A percentile compares a stretch with the other conserved stretches of the same genome.
phyloP scores from a whole-genome alignment of 257 asterid species.

The Gentiana macrophylla region DNA sequence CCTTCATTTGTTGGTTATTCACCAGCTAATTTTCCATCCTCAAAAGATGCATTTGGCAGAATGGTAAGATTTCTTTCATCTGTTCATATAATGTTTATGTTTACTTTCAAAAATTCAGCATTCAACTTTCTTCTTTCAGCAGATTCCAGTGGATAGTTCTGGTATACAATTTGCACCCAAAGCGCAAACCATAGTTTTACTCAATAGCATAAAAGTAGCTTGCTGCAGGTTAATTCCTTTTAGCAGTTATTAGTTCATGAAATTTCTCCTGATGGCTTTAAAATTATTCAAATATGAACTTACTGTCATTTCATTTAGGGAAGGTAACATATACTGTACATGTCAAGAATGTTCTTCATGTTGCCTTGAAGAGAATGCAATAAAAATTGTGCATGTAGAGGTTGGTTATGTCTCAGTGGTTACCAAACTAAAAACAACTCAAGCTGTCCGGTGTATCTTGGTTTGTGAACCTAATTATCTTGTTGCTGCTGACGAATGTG shows the following conservation, averaged over 20 bases:
- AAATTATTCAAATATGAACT: constrained; percentile 14
- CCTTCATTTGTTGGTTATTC: constrained; percentile 70
- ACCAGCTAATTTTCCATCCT: constrained; percentile 35
- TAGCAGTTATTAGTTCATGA: constrained; percentile 7
- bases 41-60: constrained; percentile 36
- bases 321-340: constrained; percentile 50
- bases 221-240: constrained; percentile 52
- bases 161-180: constrained; percentile 68
- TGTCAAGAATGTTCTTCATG: constrained; percentile 58
- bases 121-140: constrained; percentile 18
- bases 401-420: constrained; percentile 57
- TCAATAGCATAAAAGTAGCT: constrained; percentile 58
- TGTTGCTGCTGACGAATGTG: constrained; percentile 75
- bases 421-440: constrained; percentile 45
- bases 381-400: constrained; percentile 61
- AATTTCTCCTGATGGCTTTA: constrained; percentile 4
- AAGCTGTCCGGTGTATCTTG: constrained; percentile 46
- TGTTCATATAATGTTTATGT: constrained; percentile 11
- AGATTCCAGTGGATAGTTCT: constrained; percentile 49
- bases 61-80: constrained; percentile 46
- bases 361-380: constrained; percentile 46
- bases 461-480: constrained; percentile 73
- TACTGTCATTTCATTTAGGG: constrained; percentile 35
- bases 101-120: constrained; percentile 11
- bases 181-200: constrained; percentile 55